Conservation (phyloP, 2,329 filamentous ascomycete genomes). For the Stagonosporopsis chrysanthemi region DNA sequence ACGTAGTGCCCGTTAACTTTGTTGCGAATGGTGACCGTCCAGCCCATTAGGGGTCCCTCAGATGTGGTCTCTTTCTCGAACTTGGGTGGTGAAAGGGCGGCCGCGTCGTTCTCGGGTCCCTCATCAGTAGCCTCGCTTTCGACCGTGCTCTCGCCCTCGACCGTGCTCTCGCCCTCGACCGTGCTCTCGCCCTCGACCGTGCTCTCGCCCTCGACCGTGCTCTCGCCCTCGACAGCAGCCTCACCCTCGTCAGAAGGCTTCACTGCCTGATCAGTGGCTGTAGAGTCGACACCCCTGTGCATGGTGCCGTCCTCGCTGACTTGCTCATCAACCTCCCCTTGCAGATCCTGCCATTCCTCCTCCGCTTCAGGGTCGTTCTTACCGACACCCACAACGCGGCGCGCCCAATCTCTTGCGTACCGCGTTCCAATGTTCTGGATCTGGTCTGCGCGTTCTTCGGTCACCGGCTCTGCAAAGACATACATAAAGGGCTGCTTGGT, state of each 20-base stretch:
- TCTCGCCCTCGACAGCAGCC: neutral
- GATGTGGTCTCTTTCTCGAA: neutral
- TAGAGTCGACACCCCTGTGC: conserved; percentile 1
- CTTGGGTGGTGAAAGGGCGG: neutral
- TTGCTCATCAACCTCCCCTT: conserved; percentile 44
- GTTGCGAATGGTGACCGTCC: conserved; percentile 77
- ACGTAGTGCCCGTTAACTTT: conserved; percentile 72
- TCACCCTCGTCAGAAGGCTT: neutral
- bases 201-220: neutral
- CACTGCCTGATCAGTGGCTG: neutral
- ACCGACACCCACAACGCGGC: conserved; percentile 60
- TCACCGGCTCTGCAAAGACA: conserved; percentile 87
- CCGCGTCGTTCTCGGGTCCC: neutral
- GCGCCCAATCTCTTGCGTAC: conserved; percentile 74
- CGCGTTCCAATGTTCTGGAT: conserved; percentile 75
- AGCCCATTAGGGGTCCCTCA: conserved; percentile 64
- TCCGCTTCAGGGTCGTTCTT: conserved; percentile 40
- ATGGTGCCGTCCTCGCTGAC: conserved; percentile 34
- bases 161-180: neutral
- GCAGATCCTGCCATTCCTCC: conserved; percentile 42
- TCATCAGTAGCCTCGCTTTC: neutral
- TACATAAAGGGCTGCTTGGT: conserved; percentile 74
- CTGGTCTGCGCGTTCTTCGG: conserved; percentile 71
- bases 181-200: neutral
- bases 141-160: neutral